Evolutionary conservation across 768 basidiomycete genomes (phyloP).

Genomic region (Trametes gibbosa): DNA sequence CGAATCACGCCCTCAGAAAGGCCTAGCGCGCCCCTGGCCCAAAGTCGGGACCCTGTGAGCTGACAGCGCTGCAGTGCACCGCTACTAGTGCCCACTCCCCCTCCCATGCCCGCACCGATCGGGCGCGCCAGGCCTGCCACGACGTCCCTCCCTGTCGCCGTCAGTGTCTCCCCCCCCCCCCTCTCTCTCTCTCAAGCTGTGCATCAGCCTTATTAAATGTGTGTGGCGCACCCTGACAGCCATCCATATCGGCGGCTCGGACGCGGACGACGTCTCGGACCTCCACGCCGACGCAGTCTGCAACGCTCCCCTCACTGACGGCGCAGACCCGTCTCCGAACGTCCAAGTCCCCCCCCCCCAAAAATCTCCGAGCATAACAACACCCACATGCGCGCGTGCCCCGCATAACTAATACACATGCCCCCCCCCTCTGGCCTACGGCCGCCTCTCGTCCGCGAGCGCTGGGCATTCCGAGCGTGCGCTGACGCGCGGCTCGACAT

Average conservation of each 20-base stretch:
- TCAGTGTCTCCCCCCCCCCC: neutral
- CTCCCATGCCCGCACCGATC: neutral
- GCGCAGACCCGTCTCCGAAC: too few species aligned
- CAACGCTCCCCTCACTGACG: neutral
- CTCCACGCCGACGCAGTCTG: neutral
- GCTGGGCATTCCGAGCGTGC: too few species aligned
- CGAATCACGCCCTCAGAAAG: constrained; percentile 12
- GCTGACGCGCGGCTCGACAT: too few species aligned
- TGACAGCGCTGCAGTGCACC: neutral
- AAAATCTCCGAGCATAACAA: too few species aligned
- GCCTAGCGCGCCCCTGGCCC: constrained; percentile 5
- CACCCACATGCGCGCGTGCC: too few species aligned
- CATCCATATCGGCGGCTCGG: constrained; percentile 1
- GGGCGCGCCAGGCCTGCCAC: neutral
- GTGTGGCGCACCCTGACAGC: constrained; percentile 8
- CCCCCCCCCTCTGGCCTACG: too few species aligned
- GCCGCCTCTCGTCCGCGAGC: too few species aligned
- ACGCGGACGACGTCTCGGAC: neutral
- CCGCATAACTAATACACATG: too few species aligned
- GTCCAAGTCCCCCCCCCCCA: too few species aligned
- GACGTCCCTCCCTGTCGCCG: neutral
- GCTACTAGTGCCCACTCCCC: too few species aligned
- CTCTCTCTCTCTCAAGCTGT: neutral
- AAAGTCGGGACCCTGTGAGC: too few species aligned
- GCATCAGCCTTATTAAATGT: constrained; percentile 7